phyloP scores from a whole-genome alignment of 2,329 filamentous ascomycete genomes.

The Nakataea oryzae region DNA sequence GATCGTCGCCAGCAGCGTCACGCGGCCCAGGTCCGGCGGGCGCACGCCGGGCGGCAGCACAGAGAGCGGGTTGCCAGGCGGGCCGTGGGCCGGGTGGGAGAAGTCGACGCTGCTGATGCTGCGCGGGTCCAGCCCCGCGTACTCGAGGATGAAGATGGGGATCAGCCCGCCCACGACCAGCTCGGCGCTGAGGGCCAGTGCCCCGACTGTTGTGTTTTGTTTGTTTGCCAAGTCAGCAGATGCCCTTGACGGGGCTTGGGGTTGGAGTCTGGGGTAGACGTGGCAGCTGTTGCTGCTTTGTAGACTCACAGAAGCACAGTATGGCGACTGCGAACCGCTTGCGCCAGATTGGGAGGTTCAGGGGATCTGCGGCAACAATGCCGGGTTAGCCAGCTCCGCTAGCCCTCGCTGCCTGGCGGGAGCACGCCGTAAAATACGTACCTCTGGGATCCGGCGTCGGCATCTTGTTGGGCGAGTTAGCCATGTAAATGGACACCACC shows the following conservation, averaged over 20 bases:
- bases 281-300: too few species aligned
- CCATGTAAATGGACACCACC: not conserved
- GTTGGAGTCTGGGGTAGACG: too few species aligned
- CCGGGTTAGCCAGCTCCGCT: not conserved
- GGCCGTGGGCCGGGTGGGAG: conserved; percentile 2
- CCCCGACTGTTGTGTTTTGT: conserved; percentile 7
- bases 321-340: conserved; percentile 19
- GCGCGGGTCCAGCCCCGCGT: conserved; percentile 20
- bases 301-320: conserved; percentile 17
- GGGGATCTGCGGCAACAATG: conserved; percentile 12
- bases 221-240: not conserved
- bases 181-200: conserved; percentile 16
- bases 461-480: not conserved
- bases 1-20: conserved; percentile 20
- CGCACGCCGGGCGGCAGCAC: conserved; percentile 18
- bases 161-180: conserved; percentile 18
- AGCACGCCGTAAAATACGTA: not conserved
- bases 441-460: conserved; percentile 9
- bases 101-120: conserved; percentile 16
- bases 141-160: conserved; percentile 23
- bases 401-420: not conserved
- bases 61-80: conserved; percentile 14
- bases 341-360: conserved; percentile 19
- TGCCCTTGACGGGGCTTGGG: not conserved
- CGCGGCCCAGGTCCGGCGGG: conserved; percentile 17